Evolutionary conservation across 1,139 yeast genomes (phyloP).

Genomic region (Sugiyamaella pinicola): DNA sequence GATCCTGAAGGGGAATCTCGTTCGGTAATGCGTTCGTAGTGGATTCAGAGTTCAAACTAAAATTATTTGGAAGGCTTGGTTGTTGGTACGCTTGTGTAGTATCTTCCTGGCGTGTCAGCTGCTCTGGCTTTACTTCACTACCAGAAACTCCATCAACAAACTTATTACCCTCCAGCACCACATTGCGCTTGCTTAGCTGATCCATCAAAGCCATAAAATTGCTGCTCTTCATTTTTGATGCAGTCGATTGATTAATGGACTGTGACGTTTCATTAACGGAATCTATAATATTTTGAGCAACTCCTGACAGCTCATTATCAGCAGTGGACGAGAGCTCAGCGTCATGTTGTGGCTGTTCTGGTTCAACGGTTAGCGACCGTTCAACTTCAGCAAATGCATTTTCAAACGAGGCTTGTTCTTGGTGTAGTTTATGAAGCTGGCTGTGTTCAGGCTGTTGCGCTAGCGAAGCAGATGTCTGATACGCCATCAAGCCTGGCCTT

Average conservation of each 20-base stretch:
- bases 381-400: conserved; percentile 38
- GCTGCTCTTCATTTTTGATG: conserved; percentile 43
- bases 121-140: conserved; percentile 24
- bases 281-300: conserved; percentile 39
- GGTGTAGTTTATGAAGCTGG: conserved; percentile 32
- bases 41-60: not conserved
- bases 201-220: conserved; percentile 47
- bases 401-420: conserved; percentile 34
- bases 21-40: not conserved
- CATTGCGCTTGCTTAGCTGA: conserved; percentile 40
- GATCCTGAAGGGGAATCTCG: conserved; percentile 34
- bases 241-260: conserved; percentile 22
- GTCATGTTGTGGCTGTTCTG: not conserved
- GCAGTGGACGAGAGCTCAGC: too few relatives aligned
- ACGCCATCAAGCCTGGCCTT: conserved; percentile 14
- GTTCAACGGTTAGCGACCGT: conserved; percentile 16
- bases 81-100: too few relatives aligned
- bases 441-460: conserved; percentile 34
- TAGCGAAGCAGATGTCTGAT: conserved; percentile 22
- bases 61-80: conserved; percentile 1
- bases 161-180: conserved; percentile 39
- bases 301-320: conserved; percentile 33
- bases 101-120: conserved; percentile 10
- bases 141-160: conserved; percentile 36
- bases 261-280: conserved; percentile 21